Conservation (phyloP, 2,329 filamentous ascomycete genomes). For the Penicillium sp. region DNA sequence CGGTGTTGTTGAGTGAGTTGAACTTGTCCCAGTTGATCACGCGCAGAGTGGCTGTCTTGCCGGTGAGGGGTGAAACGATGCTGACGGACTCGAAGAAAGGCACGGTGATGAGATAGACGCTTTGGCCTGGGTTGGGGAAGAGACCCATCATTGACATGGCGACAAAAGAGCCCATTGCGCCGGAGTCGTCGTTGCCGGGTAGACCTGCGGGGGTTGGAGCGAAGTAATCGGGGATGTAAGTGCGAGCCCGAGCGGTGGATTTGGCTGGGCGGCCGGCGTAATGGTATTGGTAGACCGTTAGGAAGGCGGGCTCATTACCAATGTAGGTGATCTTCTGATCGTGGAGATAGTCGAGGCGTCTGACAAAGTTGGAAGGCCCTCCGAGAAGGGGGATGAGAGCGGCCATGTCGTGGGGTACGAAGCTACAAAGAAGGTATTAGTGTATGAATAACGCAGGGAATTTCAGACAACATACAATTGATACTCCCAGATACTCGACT, state of each 20-base stretch:
- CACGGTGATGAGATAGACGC: constrained; percentile 66
- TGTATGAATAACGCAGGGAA: constrained; percentile 39
- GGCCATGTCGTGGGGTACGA: constrained; percentile 53
- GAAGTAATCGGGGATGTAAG: constrained; percentile 63
- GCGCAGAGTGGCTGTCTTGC: constrained; percentile 58
- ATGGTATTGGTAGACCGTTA: constrained; percentile 66
- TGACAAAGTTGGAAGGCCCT: constrained; percentile 55
- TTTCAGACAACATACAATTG: constrained; percentile 49
- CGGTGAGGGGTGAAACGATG: constrained; percentile 58
- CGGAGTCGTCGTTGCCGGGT: constrained; percentile 67
- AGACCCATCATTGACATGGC: constrained; percentile 67
- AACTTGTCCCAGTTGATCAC: constrained; percentile 51
- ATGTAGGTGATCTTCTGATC: constrained; percentile 63
- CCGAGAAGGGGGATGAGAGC: constrained; percentile 59
- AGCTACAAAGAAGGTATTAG: constrained; percentile 48
- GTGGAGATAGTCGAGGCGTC: constrained; percentile 63
- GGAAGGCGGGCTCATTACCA: constrained; percentile 62
- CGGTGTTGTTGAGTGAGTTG: constrained; percentile 50
- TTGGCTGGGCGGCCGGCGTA: constrained; percentile 62
- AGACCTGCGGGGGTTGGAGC: constrained; percentile 56
- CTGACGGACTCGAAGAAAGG: constrained; percentile 64
- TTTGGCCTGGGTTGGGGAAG: constrained; percentile 65
- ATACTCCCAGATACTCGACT: constrained; percentile 39
- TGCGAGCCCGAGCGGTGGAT: constrained; percentile 53
- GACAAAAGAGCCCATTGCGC: constrained; percentile 66